Evolutionary conservation across 176 grass and related monocot species (phyloP).

Genomic region (Aegilops umbellulata): DNA sequence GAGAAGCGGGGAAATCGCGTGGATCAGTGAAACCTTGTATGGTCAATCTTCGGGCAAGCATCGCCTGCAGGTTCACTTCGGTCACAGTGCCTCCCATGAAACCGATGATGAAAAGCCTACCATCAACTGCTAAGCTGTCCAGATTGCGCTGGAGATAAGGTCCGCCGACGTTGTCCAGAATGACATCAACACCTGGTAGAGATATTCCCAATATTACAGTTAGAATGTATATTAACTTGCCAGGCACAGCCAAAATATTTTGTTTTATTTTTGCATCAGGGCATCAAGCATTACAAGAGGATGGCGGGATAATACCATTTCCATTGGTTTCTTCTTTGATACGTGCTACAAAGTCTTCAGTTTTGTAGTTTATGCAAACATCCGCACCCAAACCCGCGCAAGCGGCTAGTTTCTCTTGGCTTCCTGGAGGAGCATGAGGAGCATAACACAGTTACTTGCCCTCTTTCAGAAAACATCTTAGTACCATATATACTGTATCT

Average conservation of each 20-base stretch:
- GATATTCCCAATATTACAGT: not conserved
- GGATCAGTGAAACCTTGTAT: constrained; percentile 52
- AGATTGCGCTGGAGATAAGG: constrained; percentile 71
- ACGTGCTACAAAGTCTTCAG: constrained; percentile 73
- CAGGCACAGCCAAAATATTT: not conserved
- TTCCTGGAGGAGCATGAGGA: constrained; percentile 33
- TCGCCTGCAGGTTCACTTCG: constrained; percentile 56
- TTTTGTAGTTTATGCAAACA: constrained; percentile 93
- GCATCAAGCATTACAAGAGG: not conserved
- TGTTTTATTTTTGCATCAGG: not conserved
- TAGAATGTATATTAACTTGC: not conserved
- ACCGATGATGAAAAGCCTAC: constrained; percentile 85
- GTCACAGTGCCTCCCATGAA: constrained; percentile 55
- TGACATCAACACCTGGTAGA: constrained; percentile 71
- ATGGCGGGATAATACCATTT: constrained; percentile 40
- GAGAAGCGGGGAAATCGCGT: not conserved
- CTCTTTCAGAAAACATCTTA: not conserved
- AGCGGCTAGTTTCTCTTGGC: constrained; percentile 68
- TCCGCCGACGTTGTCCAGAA: constrained; percentile 76
- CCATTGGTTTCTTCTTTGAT: constrained; percentile 79
- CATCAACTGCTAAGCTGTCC: constrained; percentile 68
- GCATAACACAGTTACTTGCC: not conserved
- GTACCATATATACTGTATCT: not conserved
- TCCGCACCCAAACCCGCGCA: constrained; percentile 80
- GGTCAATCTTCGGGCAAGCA: constrained; percentile 67